These are phyloP conservation scores for Hysterium pulicare DNA, from an alignment of 2,329 filamentous ascomycete genomes.

Conservation along the genomic window DNA sequence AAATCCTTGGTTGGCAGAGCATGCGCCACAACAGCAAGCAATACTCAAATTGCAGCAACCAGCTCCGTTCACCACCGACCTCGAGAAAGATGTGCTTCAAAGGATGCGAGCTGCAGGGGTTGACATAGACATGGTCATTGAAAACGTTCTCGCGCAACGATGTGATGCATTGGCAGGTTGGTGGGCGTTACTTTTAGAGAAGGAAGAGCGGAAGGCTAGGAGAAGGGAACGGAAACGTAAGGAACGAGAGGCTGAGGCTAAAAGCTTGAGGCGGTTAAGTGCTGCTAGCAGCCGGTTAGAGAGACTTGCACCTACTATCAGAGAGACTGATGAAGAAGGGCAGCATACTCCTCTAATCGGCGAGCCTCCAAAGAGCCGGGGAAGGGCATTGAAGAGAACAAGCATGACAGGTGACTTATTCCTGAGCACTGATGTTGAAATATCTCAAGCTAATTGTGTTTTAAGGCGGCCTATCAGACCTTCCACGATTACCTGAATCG, in stretches of 20 bases:
- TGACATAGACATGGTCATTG: conserved; percentile 89
- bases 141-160: conserved; percentile 84
- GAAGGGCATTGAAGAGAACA: conserved; percentile 71
- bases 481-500: conserved; percentile 72
- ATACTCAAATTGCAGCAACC: conserved; percentile 81
- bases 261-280: conserved; percentile 77
- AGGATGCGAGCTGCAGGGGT: conserved; percentile 92
- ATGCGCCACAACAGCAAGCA: conserved; percentile 82
- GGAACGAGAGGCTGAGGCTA: conserved; percentile 78
- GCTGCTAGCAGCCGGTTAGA: conserved; percentile 85
- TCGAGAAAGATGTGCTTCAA: conserved; percentile 89
- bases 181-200: conserved; percentile 94
- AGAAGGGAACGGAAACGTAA: conserved; percentile 77
- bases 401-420: conserved; percentile 42
- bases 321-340: conserved; percentile 76
- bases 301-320: conserved; percentile 70
- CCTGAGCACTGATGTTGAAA: conserved; percentile 1
- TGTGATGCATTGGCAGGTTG: conserved; percentile 90
- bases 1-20: conserved; percentile 82
- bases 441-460: conserved; percentile 38
- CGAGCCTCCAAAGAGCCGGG: conserved; percentile 65
- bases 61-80: conserved; percentile 74
- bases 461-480: conserved; percentile 57
- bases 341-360: conserved; percentile 46
- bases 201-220: conserved; percentile 83